phyloP scores from a whole-genome alignment of 108 stramenopile species.

The Nitzschia sp. region DNA sequence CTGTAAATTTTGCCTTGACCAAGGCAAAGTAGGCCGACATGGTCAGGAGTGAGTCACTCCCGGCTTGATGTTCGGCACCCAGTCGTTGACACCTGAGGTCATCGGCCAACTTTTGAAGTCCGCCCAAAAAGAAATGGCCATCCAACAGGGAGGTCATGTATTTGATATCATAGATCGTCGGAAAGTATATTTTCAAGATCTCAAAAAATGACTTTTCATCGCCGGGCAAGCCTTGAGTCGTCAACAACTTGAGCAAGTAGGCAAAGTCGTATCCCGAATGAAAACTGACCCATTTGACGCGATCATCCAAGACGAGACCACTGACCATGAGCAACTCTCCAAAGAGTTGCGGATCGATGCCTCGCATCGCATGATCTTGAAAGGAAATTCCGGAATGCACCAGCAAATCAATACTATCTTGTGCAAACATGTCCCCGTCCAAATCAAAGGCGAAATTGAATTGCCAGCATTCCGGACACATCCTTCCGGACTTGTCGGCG shows the following conservation, averaged over 20 bases:
- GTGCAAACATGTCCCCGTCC: conserved; percentile 97
- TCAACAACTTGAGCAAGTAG: conserved; percentile 93
- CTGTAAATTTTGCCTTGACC: conserved; percentile 72
- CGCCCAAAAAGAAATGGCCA: conserved; percentile 88
- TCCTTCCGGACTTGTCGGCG: conserved; percentile 93
- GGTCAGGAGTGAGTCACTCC: conserved; percentile 93
- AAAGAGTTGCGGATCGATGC: conserved; percentile 94
- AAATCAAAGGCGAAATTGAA: conserved; percentile 97
- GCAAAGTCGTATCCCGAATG: conserved; percentile 99
- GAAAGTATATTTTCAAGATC: conserved; percentile 94
- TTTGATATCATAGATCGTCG: conserved; percentile 98
- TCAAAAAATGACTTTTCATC: conserved; percentile 94
- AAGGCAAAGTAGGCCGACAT: conserved; percentile 94
- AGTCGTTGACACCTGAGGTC: conserved; percentile 92
- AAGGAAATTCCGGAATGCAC: conserved; percentile 95
- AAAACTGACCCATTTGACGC: conserved; percentile 96
- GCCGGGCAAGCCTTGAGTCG: conserved; percentile 71
- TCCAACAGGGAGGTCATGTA: conserved; percentile 92
- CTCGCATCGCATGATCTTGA: conserved; percentile 87
- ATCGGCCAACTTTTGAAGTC: conserved; percentile 91
- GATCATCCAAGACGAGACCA: conserved; percentile 94
- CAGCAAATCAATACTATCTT: conserved; percentile 97
- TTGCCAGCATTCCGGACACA: conserved; percentile 95
- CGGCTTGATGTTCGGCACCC: conserved; percentile 99
- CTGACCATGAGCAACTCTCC: conserved; percentile 97